Conservation (phyloP, 2,329 filamentous ascomycete genomes). For the Daldinia eschscholtzii region DNA sequence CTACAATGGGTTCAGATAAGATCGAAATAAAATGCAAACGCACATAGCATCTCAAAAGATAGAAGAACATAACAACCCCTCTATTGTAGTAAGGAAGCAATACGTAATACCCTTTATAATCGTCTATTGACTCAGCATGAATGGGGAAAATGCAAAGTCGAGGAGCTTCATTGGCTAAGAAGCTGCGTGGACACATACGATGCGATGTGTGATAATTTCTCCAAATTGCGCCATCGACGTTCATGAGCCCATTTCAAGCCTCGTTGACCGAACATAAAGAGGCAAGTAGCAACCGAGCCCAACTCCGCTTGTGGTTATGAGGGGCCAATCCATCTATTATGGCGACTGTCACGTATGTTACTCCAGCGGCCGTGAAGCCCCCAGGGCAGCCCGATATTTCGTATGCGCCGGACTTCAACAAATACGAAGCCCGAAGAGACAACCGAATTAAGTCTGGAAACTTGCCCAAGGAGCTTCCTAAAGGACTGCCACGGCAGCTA, state of each 20-base stretch:
- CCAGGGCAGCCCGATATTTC: constrained; percentile 69
- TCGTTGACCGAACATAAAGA: constrained; percentile 21
- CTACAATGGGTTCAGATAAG: background rate
- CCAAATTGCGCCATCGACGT: constrained; percentile 35
- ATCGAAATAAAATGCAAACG: background rate
- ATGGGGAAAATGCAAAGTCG: background rate
- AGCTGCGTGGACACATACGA: background rate
- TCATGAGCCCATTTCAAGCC: constrained; percentile 16
- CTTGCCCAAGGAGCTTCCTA: constrained; percentile 58
- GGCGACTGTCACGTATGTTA: constrained; percentile 43
- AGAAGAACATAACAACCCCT: background rate
- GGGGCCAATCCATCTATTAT: constrained; percentile 16
- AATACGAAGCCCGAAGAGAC: constrained; percentile 65
- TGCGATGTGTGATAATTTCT: constrained; percentile 26
- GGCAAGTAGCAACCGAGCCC: constrained; percentile 1
- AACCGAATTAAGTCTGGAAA: constrained; percentile 58
- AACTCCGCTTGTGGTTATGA: background rate
- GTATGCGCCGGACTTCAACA: constrained; percentile 67
- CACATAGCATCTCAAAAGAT: background rate
- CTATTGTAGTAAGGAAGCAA: background rate
- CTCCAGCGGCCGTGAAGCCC: constrained; percentile 47
- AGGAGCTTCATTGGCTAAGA: constrained; percentile 10
- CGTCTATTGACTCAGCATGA: background rate
- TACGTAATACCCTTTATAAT: background rate
- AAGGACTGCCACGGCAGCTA: constrained; percentile 64